Conservation (phyloP, 306 rosid species). For the Inga leiocalycina region DNA sequence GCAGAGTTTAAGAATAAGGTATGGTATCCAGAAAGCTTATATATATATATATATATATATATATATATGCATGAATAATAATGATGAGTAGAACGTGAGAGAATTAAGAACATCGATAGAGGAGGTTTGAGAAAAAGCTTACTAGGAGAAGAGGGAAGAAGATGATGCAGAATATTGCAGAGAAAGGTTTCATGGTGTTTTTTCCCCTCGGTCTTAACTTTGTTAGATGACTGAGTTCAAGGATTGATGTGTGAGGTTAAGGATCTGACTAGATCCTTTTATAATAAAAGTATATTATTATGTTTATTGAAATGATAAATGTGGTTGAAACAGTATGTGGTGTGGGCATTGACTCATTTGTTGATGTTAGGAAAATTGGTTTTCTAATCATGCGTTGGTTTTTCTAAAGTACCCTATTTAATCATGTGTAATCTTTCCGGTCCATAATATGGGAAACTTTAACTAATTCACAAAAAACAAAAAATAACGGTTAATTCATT, state of each 20-base stretch:
- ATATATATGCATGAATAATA: neutral
- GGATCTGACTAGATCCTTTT: slow-evolving; percentile 44
- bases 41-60: no score
- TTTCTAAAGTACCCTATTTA: no score
- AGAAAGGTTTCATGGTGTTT: slow-evolving; percentile 51
- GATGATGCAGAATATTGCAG: slow-evolving; percentile 10
- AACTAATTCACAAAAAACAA: no score
- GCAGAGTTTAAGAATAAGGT: neutral
- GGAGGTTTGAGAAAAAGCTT: slow-evolving; percentile 30
- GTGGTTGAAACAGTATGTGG: neutral
- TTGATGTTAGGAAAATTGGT: no score
- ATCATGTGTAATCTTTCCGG: no score
- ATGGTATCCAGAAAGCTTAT: neutral
- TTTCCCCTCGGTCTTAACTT: neutral
- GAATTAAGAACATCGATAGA: neutral
- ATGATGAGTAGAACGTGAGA: neutral
- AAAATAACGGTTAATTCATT: no score
- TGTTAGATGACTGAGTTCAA: slow-evolving; percentile 35
- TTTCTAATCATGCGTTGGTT: no score
- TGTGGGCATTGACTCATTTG: neutral
- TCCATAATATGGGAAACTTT: no score
- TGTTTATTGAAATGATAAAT: neutral
- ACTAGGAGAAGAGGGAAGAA: slow-evolving; percentile 53
- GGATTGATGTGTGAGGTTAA: slow-evolving; percentile 25
- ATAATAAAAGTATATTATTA: slow-evolving; percentile 31